phyloP scores from a whole-genome alignment of 2,329 filamentous ascomycete genomes.

The Aspergillus bombycis region DNA sequence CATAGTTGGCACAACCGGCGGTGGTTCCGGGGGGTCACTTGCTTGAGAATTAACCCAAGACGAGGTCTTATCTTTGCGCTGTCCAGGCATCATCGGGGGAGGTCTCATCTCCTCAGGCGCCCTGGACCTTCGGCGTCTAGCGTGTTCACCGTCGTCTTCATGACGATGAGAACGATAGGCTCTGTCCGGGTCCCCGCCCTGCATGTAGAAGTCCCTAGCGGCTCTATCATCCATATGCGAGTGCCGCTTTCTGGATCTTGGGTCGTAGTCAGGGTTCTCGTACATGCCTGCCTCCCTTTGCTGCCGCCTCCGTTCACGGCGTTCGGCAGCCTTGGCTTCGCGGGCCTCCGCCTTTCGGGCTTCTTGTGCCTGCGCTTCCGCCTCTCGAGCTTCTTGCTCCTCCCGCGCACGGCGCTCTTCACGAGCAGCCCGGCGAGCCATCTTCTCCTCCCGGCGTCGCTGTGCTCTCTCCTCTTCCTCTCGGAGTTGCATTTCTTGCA shows the following conservation, averaged over 20 bases:
- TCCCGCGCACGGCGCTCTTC: slow-evolving; percentile 38
- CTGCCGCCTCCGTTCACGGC: slow-evolving; percentile 43
- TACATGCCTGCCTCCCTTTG: slow-evolving; percentile 38
- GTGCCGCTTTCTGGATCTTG: slow-evolving; percentile 36
- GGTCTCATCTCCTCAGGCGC: slow-evolving; percentile 27
- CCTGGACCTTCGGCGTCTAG: slow-evolving; percentile 41
- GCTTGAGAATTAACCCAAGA: slow-evolving; percentile 54
- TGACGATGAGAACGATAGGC: slow-evolving; percentile 36
- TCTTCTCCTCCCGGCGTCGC: slow-evolving; percentile 35
- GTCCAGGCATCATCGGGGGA: slow-evolving; percentile 38
- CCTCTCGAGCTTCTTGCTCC: slow-evolving; percentile 59
- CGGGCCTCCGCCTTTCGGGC: slow-evolving; percentile 29
- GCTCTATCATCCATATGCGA: slow-evolving; percentile 34
- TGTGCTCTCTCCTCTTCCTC: slow-evolving; percentile 45
- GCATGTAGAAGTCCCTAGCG: slow-evolving; percentile 28
- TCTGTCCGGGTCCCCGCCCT: slow-evolving; percentile 32
- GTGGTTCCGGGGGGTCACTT: slow-evolving; percentile 52
- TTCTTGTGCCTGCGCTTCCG: slow-evolving; percentile 56
- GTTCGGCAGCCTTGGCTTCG: slow-evolving; percentile 43
- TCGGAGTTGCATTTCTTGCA: slow-evolving; percentile 39
- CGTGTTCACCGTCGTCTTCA: slow-evolving; percentile 34
- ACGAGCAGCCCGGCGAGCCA: slow-evolving; percentile 37
- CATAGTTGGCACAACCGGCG: slow-evolving; percentile 50
- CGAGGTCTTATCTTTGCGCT: slow-evolving; percentile 52
- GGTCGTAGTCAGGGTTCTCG: slow-evolving; percentile 26